Evolutionary conservation across 192 early-diverging fungal genomes (phyloP).

Genomic region (Dissophora globulifera): DNA sequence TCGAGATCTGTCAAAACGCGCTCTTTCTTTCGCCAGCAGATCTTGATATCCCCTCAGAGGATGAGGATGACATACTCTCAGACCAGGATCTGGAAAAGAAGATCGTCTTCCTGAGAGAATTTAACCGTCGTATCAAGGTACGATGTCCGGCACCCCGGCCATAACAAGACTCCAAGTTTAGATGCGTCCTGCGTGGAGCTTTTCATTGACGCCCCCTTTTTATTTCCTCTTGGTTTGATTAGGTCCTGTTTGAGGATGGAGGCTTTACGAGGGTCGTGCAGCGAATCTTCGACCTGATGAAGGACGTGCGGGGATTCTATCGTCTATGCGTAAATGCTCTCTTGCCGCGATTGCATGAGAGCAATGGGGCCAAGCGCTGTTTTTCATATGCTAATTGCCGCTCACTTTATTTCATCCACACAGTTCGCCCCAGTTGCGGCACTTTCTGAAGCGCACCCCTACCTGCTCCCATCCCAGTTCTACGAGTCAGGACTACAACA

Average conservation of each 20-base stretch:
- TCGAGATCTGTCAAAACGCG: conserved; percentile 62
- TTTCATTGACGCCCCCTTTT: not conserved
- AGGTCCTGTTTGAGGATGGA: conserved; percentile 59
- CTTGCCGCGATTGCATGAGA: not conserved
- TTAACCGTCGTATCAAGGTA: conserved; percentile 54
- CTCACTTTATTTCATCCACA: not conserved
- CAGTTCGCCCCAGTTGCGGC: conserved; percentile 60
- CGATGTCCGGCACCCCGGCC: too few species aligned
- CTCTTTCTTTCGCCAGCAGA: conserved; percentile 51
- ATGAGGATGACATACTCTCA: conserved; percentile 5
- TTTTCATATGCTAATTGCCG: conserved; percentile 12
- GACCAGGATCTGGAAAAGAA: conserved; percentile 31
- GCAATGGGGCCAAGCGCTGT: not conserved
- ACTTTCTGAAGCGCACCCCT: conserved; percentile 47
- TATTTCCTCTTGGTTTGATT: not conserved
- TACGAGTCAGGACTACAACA: conserved; percentile 54
- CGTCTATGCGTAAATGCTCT: conserved; percentile 60
- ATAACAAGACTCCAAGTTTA: too few species aligned
- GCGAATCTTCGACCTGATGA: conserved; percentile 67
- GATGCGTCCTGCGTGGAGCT: too few species aligned
- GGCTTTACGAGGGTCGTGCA: conserved; percentile 56
- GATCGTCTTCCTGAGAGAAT: conserved; percentile 60
- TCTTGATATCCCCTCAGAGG: conserved; percentile 21
- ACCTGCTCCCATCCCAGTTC: conserved; percentile 48
- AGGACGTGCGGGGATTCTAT: conserved; percentile 65